These are phyloP conservation scores for Quercus phellos DNA, from an alignment of 331 rosid genomes.

Conservation along the genomic window DNA sequence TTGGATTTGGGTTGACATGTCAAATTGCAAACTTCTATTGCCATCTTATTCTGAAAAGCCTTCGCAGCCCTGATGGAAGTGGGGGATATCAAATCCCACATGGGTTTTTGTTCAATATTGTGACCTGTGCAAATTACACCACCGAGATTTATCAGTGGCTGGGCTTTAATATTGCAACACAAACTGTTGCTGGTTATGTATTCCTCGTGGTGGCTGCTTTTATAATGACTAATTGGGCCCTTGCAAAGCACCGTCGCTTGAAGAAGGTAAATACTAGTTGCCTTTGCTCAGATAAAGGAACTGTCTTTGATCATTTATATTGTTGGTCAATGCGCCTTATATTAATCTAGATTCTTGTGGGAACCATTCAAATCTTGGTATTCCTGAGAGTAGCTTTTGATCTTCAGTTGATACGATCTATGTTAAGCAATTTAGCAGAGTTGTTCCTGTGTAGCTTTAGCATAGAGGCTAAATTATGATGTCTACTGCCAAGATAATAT, in stretches of 20 bases:
- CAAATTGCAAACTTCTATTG: constrained; percentile 75
- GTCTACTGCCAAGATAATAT: too few species aligned
- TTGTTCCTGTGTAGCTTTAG: too few species aligned
- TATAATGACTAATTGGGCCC: constrained; percentile 98
- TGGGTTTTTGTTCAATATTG: constrained; percentile 86
- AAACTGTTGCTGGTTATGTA: constrained; percentile 73
- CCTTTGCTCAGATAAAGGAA: too few species aligned
- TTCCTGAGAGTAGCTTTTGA: too few species aligned
- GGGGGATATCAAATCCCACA: constrained; percentile 92
- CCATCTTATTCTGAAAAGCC: constrained; percentile 73
- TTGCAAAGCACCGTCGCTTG: constrained; percentile 88
- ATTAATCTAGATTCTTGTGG: too few species aligned
- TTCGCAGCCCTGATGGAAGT: constrained; percentile 69
- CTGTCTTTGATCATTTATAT: too few species aligned
- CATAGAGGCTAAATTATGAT: too few species aligned
- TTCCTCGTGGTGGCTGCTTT: constrained; percentile 67
- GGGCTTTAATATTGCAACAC: constrained; percentile 94
- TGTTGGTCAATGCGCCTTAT: too few species aligned
- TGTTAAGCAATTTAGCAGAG: too few species aligned
- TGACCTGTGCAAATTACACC: constrained; percentile 94
- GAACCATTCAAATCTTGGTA: too few species aligned
- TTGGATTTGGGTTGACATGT: constrained; percentile 68
- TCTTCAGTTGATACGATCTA: too few species aligned
- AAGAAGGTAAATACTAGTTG: constrained; percentile 54
- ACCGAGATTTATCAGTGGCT: constrained; percentile 98